Base-by-base conservation (phyloP, 2,329 filamentous ascomycete species). In the Neurospora sp. region DNA sequence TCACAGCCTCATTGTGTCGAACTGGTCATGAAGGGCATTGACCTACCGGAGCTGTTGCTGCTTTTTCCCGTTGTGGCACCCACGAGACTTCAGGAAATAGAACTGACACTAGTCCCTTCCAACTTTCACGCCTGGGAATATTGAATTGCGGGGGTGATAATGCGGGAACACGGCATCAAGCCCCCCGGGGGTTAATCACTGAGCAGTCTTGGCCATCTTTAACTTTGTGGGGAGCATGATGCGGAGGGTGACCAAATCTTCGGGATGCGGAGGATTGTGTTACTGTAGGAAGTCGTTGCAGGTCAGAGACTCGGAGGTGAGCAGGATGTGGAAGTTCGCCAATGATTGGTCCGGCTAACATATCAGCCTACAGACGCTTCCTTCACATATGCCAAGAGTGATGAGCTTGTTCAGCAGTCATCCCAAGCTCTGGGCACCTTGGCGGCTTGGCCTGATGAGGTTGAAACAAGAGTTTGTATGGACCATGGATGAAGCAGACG, bases 151-250 rank as follows among this genome's bases (percentile, higher is more conserved):
- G 71, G 72, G 72, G 41, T 69, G 43, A 37, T 43, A 68, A 67
- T 66, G 66, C 69, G 70, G 69, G 71, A 70, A 72, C 46, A 23
- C 72, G 72, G 72, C 71, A 72, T 71, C 66, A 62, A 62, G 38
- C 33, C 46, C 67, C 41, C 68, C 72, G 67, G 69, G 69, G 65
- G 66, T 72, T 73, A 71, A 69, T 73, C 52, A 71, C 69, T 68
- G 72, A 43, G 67, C 71, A 69, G 70, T 33, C 52, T 62, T 15
- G 23, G 52, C 52, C 12, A 15, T 62, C 23, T 62, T 10, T 17
- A 28, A 62, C 66, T 38, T 28, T 67, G 66, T 71, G 36, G 40
- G 69, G 68, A 69, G 43, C 67, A 66, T 39, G 52, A 52, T 57
- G 23, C 46, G 12, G 46, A 66, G 67, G 66, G 57, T 66, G 70